Conservation (phyloP, 257 asterid species). For the Ophiorrhiza pumila region DNA sequence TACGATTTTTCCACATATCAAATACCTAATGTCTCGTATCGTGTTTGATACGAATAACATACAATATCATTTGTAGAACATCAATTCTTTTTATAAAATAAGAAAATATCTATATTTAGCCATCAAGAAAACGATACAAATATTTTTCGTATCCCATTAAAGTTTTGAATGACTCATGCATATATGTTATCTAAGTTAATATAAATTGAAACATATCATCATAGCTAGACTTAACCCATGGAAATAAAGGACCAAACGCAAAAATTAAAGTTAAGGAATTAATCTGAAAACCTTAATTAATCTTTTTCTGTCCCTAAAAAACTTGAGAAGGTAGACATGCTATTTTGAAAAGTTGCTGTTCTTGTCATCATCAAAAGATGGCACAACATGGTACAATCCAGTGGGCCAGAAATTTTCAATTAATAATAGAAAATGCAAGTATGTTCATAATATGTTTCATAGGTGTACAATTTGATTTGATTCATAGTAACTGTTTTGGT, state of each 20-base stretch:
- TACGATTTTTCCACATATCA: no score
- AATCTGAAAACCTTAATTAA: neutral
- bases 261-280: neutral
- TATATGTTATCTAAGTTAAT: no score
- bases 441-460: neutral
- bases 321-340: neutral
- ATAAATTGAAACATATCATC: no score
- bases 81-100: no score
- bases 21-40: no score
- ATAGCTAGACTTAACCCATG: no score
- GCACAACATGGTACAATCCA: neutral
- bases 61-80: no score
- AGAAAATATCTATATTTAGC: no score
- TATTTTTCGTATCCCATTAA: no score
- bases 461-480: neutral
- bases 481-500: conserved; percentile 8
- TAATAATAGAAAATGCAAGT: neutral
- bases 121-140: no score
- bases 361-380: neutral
- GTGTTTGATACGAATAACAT: no score
- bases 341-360: neutral
- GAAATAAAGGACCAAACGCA: neutral
- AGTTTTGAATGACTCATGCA: no score
- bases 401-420: neutral
- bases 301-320: neutral